phyloP scores from a whole-genome alignment of 2,329 filamentous ascomycete genomes.

The Reticulascus tulasneorum region DNA sequence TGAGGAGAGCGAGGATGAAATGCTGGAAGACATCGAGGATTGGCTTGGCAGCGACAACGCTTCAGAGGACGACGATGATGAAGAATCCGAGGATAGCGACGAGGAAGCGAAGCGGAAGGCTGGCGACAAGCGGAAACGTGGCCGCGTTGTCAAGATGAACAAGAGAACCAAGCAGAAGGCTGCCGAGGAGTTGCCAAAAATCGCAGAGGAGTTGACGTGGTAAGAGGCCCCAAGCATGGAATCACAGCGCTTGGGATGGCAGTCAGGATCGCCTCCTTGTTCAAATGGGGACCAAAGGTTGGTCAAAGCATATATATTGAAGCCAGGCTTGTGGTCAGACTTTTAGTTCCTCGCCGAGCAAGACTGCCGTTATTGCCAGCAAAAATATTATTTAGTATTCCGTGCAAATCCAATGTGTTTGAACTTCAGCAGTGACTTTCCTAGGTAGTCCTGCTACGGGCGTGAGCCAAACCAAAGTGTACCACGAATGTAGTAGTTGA shows the following conservation, averaged over 20 bases:
- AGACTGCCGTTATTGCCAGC: too few species aligned
- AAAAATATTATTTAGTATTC: too few species aligned
- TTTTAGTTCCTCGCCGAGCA: too few species aligned
- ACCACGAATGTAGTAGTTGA: too few species aligned
- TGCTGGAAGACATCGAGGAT: constrained; percentile 75
- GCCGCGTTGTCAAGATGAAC: constrained; percentile 42
- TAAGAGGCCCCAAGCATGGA: constrained; percentile 19
- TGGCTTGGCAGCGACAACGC: constrained; percentile 76
- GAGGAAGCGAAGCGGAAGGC: constrained; percentile 51
- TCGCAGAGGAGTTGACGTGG: constrained; percentile 40
- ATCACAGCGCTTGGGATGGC: constrained; percentile 1
- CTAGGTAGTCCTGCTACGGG: too few species aligned
- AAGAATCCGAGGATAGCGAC: constrained; percentile 55
- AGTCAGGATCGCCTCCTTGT: too few species aligned
- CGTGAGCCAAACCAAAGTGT: too few species aligned
- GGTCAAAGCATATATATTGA: too few species aligned
- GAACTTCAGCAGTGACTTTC: too few species aligned
- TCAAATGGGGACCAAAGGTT: too few species aligned
- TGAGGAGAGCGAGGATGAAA: constrained; percentile 75
- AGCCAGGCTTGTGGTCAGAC: too few species aligned
- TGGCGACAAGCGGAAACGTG: constrained; percentile 53
- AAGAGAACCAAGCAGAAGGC: constrained; percentile 34
- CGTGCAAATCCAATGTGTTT: neutral
- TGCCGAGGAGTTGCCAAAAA: constrained; percentile 42
- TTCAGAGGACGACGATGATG: constrained; percentile 54